Conservation (phyloP, 2,329 filamentous ascomycete species). For the Fusarium tuaranense region DNA sequence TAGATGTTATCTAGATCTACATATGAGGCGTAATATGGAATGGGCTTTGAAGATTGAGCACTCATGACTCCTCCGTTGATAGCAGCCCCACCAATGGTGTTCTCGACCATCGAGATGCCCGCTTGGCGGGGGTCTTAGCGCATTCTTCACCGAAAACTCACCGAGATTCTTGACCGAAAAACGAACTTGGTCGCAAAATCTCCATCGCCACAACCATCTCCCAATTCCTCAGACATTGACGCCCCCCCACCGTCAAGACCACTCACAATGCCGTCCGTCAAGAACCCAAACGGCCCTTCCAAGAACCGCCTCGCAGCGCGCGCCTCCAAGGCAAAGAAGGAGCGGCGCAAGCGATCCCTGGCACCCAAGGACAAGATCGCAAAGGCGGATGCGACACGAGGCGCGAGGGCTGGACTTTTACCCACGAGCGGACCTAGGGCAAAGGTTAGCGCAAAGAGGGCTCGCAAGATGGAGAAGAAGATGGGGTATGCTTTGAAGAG, state of each 20-base stretch:
- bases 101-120: conserved; percentile 28
- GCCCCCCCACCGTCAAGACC: not conserved
- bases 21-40: not conserved
- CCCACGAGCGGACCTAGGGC: conserved; percentile 67
- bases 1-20: conserved; percentile 6
- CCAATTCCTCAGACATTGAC: not conserved
- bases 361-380: conserved; percentile 53
- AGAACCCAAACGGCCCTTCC: conserved; percentile 69
- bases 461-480: conserved; percentile 67
- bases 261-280: conserved; percentile 64
- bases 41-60: not conserved
- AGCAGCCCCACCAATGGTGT: conserved; percentile 2
- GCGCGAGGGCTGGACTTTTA: conserved; percentile 64
- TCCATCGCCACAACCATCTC: conserved; percentile 10
- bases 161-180: conserved; percentile 35
- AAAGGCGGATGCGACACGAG: conserved; percentile 59
- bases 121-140: conserved; percentile 32
- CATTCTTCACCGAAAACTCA: conserved; percentile 19
- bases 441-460: conserved; percentile 66
- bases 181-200: conserved; percentile 26
- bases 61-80: not conserved
- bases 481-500: conserved; percentile 64
- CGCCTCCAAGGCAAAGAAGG: conserved; percentile 58
- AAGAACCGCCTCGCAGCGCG: conserved; percentile 64
- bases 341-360: conserved; percentile 55